Evolutionary conservation across 768 basidiomycete genomes (phyloP).

Genomic region (Rhodotorula toruloides): DNA sequence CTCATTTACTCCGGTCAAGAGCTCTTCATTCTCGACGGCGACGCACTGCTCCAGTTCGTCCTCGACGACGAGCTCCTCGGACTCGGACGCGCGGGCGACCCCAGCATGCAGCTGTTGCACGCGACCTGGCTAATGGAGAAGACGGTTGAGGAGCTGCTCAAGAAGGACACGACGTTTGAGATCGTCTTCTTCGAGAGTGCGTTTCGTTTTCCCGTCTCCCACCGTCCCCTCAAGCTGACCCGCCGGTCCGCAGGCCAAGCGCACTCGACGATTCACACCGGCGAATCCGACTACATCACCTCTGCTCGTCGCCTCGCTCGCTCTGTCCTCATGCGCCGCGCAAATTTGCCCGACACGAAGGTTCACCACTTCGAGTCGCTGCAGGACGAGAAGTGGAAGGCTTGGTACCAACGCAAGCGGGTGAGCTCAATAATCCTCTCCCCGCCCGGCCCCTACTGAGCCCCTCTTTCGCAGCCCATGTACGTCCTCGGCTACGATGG

Average conservation of each 20-base stretch:
- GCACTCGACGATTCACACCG: slow-evolving; percentile 51
- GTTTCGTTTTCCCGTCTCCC: neutral
- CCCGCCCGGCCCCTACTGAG: slow-evolving; percentile 23
- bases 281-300: slow-evolving; percentile 46
- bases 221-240: neutral
- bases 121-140: slow-evolving; percentile 57
- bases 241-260: slow-evolving; percentile 49
- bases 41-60: slow-evolving; percentile 59
- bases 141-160: slow-evolving; percentile 53
- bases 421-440: slow-evolving; percentile 44
- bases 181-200: slow-evolving; percentile 62
- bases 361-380: slow-evolving; percentile 54
- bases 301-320: slow-evolving; percentile 56
- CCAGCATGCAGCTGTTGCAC: slow-evolving; percentile 61
- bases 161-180: slow-evolving; percentile 57
- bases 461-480: slow-evolving; percentile 55
- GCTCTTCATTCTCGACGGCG: slow-evolving; percentile 64
- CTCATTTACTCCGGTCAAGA: slow-evolving; percentile 66
- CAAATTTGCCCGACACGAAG: slow-evolving; percentile 49
- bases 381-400: slow-evolving; percentile 54
- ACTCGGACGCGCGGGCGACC: slow-evolving; percentile 53
- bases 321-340: slow-evolving; percentile 54
- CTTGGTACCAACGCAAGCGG: slow-evolving; percentile 51
- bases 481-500: slow-evolving; percentile 61
- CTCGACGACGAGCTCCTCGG: slow-evolving; percentile 61